Conservation (phyloP, 129 eudicot species). For the Flaveria robusta region DNA sequence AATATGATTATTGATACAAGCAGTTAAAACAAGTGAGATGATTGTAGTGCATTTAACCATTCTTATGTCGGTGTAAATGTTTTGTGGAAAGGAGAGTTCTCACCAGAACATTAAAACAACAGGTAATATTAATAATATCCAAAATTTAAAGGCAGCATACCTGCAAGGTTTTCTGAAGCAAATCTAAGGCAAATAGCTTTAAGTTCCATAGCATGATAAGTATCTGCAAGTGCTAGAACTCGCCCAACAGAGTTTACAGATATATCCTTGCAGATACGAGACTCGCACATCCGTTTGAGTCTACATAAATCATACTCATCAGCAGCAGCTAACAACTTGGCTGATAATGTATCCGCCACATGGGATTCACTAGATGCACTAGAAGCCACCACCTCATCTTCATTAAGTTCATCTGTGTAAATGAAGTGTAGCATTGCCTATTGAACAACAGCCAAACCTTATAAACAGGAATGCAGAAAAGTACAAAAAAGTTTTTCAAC, state of each 20-base stretch:
- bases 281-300: slow-evolving; percentile 73
- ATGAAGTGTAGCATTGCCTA: slow-evolving; percentile 89
- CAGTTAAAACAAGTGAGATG: neutral
- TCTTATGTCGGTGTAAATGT: slow-evolving; percentile 1
- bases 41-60: neutral
- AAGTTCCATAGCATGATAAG: slow-evolving; percentile 65
- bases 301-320: slow-evolving; percentile 79
- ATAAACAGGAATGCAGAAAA: slow-evolving; percentile 7
- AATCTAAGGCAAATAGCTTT: slow-evolving; percentile 79
- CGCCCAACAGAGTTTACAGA: slow-evolving; percentile 66
- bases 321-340: slow-evolving; percentile 83
- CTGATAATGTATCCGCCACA: slow-evolving; percentile 55
- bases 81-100: slow-evolving; percentile 1
- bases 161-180: slow-evolving; percentile 94
- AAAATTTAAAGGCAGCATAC: slow-evolving; percentile 36
- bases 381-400: slow-evolving; percentile 56
- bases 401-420: slow-evolving; percentile 62
- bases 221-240: slow-evolving; percentile 69
- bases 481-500: neutral
- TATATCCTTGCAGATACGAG: slow-evolving; percentile 78
- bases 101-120: neutral
- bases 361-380: slow-evolving; percentile 47
- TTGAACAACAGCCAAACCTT: slow-evolving; percentile 17
- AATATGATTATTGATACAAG: neutral
- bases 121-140: neutral